Percentiles rank a stretch among this genome's conserved stretches.
phyloP scores from a whole-genome alignment of 805 yeast species.

The Tetrapisispora nanseiensis region DNA sequence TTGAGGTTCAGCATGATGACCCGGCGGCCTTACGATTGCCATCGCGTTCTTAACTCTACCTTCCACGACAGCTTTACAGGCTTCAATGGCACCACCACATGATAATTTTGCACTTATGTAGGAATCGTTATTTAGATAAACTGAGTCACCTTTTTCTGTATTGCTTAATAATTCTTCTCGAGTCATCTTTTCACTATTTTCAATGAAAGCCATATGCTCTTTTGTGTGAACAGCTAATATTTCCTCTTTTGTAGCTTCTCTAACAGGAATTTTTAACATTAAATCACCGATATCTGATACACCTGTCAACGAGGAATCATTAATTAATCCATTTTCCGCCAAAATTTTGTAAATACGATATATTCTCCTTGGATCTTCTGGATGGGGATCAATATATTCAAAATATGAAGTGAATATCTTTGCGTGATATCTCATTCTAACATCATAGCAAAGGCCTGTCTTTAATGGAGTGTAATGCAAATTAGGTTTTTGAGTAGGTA shows the following conservation, averaged over 20 bases:
- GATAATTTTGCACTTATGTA: slow-evolving; percentile 77
- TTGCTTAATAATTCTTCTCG: slow-evolving; percentile 67
- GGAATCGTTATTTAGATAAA: slow-evolving; percentile 88
- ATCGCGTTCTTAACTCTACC: slow-evolving; percentile 83
- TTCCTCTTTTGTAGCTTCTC: slow-evolving; percentile 84
- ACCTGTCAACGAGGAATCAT: slow-evolving; percentile 62
- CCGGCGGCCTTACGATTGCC: slow-evolving; percentile 97
- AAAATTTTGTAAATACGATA: slow-evolving; percentile 86
- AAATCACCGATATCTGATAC: slow-evolving; percentile 70
- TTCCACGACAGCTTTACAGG: slow-evolving; percentile 90
- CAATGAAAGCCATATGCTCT: slow-evolving; percentile 67
- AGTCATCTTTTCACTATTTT: slow-evolving; percentile 66
- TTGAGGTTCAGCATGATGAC: slow-evolving; percentile 98
- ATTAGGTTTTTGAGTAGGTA: slow-evolving; percentile 38
- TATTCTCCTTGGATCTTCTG: slow-evolving; percentile 95
- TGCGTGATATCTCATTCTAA: slow-evolving; percentile 95
- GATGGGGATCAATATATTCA: slow-evolving; percentile 96
- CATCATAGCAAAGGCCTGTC: slow-evolving; percentile 94
- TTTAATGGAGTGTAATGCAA: slow-evolving; percentile 65
- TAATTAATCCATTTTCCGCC: slow-evolving; percentile 87
- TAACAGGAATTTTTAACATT: slow-evolving; percentile 81
- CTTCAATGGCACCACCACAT: slow-evolving; percentile 96
- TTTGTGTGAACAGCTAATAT: slow-evolving; percentile 76
- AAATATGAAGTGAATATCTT: slow-evolving; percentile 83
- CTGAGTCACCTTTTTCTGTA: slow-evolving; percentile 89